Base-by-base conservation (phyloP, 164 flowering plant species). In the Hamamelis virginiana region DNA sequence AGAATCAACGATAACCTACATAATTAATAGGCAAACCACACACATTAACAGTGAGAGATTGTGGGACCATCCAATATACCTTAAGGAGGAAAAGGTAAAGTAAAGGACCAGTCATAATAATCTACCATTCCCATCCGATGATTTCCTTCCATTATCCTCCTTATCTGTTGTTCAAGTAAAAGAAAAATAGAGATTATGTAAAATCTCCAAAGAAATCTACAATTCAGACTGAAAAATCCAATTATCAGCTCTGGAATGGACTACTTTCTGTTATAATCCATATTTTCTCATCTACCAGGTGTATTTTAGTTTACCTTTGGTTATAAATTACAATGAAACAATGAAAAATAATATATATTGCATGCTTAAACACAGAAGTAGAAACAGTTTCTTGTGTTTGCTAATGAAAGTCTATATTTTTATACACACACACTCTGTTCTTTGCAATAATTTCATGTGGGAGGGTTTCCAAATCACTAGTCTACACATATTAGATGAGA, bases 121-220 rank as follows among this genome's bases (percentile, higher is more conserved):
- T 38, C 61, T 85, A 92, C 99, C 98, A 95, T 95, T 84, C 99
- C 99, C 97, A 95, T 92, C 45, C 98, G 90, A 72, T 78, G 96
- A 73, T 89, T 90, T 76, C 99, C 99, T 80, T 95, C 97, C 97
- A 95, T 92, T 76, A 90, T 80, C 77, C 97, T 87, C 76, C 97
- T 84, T 67, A 94, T 93, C 98, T 94, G 77, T 70, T 66, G 48
- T 50, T 59, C 56, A 72, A 73, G 50, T 22, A 59, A 71, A 48
- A 52, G 50, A 25, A 67, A 28, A 15, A 12, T 47, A 15, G 12
- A 38, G 5, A 45, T 18, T 3, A 62, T 62, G 8, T 21, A 44
- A 62, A 16, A 28, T 28, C 62, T 26, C 41, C 3, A 25, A 14
- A 1, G 16, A 60, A 60, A 5, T 57, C 16, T 57, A 57, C 26